Evolutionary conservation across 495 filamentous ascomycete genomes (phyloP).

Genomic region (Podospora anserina): DNA sequence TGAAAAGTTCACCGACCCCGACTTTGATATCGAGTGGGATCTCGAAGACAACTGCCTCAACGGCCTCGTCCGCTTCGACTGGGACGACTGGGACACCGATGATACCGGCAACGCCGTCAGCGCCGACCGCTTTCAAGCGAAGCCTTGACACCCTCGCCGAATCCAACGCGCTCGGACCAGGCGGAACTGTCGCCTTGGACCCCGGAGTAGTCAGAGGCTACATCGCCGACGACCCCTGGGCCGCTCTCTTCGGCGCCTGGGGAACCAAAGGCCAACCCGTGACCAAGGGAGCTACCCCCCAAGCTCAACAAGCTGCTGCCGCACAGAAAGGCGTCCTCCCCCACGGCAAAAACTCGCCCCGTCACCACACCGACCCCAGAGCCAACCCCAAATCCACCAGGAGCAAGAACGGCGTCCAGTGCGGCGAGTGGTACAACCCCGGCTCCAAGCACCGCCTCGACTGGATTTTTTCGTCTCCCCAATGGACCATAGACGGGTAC

Average conservation of each 20-base stretch:
- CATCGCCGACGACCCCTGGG: slow-evolving; percentile 14
- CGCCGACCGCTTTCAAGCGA: slow-evolving; percentile 14
- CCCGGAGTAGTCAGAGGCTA: slow-evolving; percentile 45
- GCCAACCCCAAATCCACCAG: background rate
- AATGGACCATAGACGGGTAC: slow-evolving; percentile 65
- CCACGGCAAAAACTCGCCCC: slow-evolving; percentile 15
- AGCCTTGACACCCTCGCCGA: slow-evolving; percentile 15
- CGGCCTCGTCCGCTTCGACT: slow-evolving; percentile 20
- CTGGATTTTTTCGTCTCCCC: slow-evolving; percentile 71
- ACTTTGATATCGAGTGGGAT: slow-evolving; percentile 72
- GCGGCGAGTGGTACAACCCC: slow-evolving; percentile 19
- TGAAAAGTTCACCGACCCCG: slow-evolving; percentile 72
- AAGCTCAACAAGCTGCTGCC: slow-evolving; percentile 35
- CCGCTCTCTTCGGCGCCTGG: slow-evolving; percentile 1
- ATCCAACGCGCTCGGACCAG: slow-evolving; percentile 12
- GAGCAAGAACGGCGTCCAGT: slow-evolving; percentile 9
- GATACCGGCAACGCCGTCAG: slow-evolving; percentile 27
- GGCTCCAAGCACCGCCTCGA: slow-evolving; percentile 32
- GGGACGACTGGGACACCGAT: slow-evolving; percentile 6
- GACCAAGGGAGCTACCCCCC: background rate
- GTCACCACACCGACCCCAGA: background rate
- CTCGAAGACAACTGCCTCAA: slow-evolving; percentile 28
- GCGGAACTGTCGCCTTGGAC: slow-evolving; percentile 32
- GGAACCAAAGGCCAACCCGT: background rate
- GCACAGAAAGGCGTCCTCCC: background rate